These are phyloP conservation scores for Lactifluus subvellereus DNA, from an alignment of 768 basidiomycete genomes.

Conservation along the genomic window DNA sequence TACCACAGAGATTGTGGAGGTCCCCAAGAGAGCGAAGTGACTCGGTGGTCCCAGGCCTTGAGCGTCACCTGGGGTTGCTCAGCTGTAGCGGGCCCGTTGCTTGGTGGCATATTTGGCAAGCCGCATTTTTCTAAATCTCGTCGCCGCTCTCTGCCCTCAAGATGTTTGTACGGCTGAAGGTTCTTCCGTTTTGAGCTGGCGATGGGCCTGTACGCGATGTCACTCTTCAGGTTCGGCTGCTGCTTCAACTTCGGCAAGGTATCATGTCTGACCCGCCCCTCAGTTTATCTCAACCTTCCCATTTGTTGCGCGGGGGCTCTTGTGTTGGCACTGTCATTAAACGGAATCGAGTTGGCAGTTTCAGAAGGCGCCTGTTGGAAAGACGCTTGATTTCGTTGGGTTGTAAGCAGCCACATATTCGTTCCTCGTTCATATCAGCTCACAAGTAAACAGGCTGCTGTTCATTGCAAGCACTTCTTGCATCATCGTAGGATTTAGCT, in stretches of 20 bases:
- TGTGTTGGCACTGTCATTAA: constrained; percentile 54
- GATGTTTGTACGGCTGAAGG: constrained; percentile 13
- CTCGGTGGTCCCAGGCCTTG: constrained; percentile 81
- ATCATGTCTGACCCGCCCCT: constrained; percentile 20
- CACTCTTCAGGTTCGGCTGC: constrained; percentile 4
- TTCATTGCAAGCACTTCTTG: constrained; percentile 72
- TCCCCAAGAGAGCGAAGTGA: constrained; percentile 64
- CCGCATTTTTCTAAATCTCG: constrained; percentile 16
- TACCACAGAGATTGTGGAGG: constrained; percentile 76
- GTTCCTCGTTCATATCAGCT: constrained; percentile 23
- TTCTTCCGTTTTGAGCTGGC: constrained; percentile 49
- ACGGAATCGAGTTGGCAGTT: constrained; percentile 45
- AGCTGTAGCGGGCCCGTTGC: constrained; percentile 72
- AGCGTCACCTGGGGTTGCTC: constrained; percentile 86
- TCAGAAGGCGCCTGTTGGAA: constrained; percentile 51
- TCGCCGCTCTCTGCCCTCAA: constrained; percentile 1
- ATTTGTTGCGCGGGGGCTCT: constrained; percentile 56
- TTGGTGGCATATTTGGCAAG: constrained; percentile 81
- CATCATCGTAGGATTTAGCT: constrained; percentile 75
- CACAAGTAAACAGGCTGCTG: constrained; percentile 43
- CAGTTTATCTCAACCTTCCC: constrained; percentile 82
- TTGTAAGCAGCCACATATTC: constrained; percentile 46
- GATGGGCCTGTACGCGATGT: constrained; percentile 74
- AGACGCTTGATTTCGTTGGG: constrained; percentile 68
- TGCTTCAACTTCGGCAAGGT: too few relatives aligned